phyloP scores from a whole-genome alignment of 495 filamentous ascomycete genomes.

The Daldinia grandis region DNA sequence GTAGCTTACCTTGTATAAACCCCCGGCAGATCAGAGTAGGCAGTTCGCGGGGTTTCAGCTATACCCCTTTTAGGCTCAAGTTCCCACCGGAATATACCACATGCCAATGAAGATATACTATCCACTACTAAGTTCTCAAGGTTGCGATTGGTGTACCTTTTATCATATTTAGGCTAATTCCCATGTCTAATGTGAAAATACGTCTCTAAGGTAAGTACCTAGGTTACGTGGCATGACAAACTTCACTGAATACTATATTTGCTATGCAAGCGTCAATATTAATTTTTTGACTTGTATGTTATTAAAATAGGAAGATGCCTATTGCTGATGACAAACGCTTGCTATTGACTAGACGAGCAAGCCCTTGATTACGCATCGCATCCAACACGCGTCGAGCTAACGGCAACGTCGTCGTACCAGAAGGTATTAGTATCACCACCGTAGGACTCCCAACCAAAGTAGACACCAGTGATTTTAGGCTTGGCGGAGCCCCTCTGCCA shows the following conservation, averaged over 20 bases:
- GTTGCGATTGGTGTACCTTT: neutral
- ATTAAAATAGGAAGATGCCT: neutral
- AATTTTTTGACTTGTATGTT: neutral
- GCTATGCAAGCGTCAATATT: neutral
- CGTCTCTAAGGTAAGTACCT: neutral
- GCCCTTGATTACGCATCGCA: slow-evolving; percentile 40
- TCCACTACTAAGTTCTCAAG: neutral
- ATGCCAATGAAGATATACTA: neutral
- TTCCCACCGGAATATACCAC: neutral
- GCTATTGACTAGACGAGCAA: neutral
- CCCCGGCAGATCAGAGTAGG: neutral
- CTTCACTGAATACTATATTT: neutral
- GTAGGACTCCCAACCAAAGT: slow-evolving; percentile 70
- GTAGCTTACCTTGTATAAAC: neutral
- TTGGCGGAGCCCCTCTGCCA: slow-evolving; percentile 58
- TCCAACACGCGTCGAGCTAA: slow-evolving; percentile 58
- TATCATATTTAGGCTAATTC: neutral
- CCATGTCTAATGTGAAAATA: too few species aligned
- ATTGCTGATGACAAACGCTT: neutral
- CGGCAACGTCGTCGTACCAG: slow-evolving; percentile 64
- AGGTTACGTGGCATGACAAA: neutral
- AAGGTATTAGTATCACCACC: slow-evolving; percentile 66
- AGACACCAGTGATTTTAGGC: slow-evolving; percentile 61
- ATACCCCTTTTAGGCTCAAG: neutral
- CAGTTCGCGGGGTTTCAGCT: neutral